Percentiles rank a stretch among this genome's conserved stretches.
Evolutionary conservation across 2,329 filamentous ascomycete species (phyloP).

Genomic region (Drechslerella coelobrocha): DNA sequence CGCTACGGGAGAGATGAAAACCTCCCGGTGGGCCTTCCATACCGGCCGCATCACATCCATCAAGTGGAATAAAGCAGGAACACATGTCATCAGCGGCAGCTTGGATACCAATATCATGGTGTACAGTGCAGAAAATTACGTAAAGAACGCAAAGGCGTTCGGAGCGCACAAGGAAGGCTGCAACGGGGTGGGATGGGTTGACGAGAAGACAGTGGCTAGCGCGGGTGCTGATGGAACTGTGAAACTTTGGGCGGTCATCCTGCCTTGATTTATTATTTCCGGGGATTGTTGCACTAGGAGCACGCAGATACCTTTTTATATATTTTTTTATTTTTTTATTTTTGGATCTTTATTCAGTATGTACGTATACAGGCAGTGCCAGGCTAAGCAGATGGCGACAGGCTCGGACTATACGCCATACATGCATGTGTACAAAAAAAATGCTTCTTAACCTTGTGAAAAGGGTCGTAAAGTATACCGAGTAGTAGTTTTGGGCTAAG

Average conservation of each 20-base stretch:
- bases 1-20: constrained; percentile 72
- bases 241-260: constrained; percentile 73
- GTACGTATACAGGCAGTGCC: too few relatives aligned
- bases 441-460: too few relatives aligned
- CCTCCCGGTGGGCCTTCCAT: constrained; percentile 78
- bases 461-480: too few relatives aligned
- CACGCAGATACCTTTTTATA: too few relatives aligned
- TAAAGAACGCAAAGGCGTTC: constrained; percentile 78
- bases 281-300: too few relatives aligned
- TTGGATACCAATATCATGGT: constrained; percentile 92
- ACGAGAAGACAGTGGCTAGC: constrained; percentile 72
- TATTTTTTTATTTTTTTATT: too few relatives aligned
- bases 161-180: constrained; percentile 98
- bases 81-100: constrained; percentile 80
- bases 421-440: too few relatives aligned
- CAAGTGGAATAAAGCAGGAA: constrained; percentile 78
- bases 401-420: too few relatives aligned
- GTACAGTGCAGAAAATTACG: constrained; percentile 85
- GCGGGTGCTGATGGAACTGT: constrained; percentile 86
- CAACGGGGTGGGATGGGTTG: constrained; percentile 82
- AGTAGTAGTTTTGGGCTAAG: too few relatives aligned
- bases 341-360: too few relatives aligned
- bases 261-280: constrained; percentile 7
- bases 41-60: constrained; percentile 72
- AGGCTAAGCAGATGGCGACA: too few relatives aligned